Evolutionary conservation across 352 stramenopile species (phyloP).

Genomic region (Pythium plurisporium): DNA sequence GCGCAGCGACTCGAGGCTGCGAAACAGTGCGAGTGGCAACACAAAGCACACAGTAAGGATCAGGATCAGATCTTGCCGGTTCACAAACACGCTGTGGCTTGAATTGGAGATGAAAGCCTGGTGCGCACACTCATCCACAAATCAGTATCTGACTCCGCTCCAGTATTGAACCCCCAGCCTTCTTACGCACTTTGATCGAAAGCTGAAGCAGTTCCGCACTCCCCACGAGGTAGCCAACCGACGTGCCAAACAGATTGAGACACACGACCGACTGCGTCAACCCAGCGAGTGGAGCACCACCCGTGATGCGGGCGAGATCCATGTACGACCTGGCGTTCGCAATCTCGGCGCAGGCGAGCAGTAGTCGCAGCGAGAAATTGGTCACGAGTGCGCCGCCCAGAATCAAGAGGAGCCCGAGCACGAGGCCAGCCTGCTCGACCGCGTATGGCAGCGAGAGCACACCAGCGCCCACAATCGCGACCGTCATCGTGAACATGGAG

Average conservation of each 20-base stretch:
- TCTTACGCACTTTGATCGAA: conserved; percentile 36
- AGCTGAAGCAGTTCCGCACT: conserved; percentile 75
- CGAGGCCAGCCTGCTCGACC: conserved; percentile 64
- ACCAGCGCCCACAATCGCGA: conserved; percentile 80
- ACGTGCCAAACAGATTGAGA: conserved; percentile 87
- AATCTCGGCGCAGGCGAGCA: conserved; percentile 77
- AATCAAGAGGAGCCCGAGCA: conserved; percentile 74
- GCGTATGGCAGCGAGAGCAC: conserved; percentile 80
- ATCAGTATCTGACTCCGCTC: neutral
- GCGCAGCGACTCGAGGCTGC: conserved; percentile 73
- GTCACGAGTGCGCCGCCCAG: conserved; percentile 56
- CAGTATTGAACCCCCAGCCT: neutral
- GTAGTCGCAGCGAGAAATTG: conserved; percentile 76
- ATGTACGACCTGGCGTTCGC: conserved; percentile 78
- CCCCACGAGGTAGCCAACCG: conserved; percentile 77
- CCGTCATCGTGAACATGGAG: conserved; percentile 89
- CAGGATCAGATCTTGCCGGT: conserved; percentile 66
- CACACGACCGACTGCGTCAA: conserved; percentile 81
- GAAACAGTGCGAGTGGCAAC: conserved; percentile 76
- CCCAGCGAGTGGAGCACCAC: conserved; percentile 51
- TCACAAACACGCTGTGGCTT: conserved; percentile 49
- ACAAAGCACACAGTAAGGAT: conserved; percentile 61
- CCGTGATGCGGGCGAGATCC: conserved; percentile 64
- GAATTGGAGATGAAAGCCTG: conserved; percentile 38
- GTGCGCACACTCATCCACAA: too few relatives aligned